These are phyloP conservation scores for Sphenostylis stenocarpa DNA, from an alignment of 306 rosid species.

Conservation along the genomic window DNA sequence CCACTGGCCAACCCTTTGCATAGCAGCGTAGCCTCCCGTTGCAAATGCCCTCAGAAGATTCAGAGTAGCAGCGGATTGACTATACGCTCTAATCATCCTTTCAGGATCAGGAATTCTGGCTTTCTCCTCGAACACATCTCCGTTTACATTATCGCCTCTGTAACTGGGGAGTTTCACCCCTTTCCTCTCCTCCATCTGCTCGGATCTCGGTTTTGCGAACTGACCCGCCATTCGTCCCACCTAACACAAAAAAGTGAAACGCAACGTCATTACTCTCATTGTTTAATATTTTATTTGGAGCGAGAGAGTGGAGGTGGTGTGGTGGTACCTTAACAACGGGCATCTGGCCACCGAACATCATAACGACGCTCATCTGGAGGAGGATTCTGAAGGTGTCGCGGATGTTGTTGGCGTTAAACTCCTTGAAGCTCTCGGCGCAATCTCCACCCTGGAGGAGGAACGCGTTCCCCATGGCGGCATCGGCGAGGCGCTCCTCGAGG, in stretches of 20 bases:
- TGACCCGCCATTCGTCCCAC: conserved; percentile 95
- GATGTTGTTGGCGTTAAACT: conserved; percentile 72
- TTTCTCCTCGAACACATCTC: conserved; percentile 66
- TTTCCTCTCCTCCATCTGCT: conserved; percentile 65
- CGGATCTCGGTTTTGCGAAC: conserved; percentile 86
- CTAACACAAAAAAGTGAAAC: conserved; percentile 14
- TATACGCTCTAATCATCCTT: conserved; percentile 74
- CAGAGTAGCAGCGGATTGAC: conserved; percentile 77
- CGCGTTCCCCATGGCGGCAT: conserved; percentile 79
- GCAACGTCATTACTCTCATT: neutral
- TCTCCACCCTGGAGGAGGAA: conserved; percentile 87
- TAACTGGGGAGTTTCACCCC: conserved; percentile 84
- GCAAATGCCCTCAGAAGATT: conserved; percentile 86
- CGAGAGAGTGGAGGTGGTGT: too few species aligned
- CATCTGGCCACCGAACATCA: conserved; percentile 84
- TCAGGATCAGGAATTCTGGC: conserved; percentile 74
- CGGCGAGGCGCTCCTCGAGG: conserved; percentile 63
- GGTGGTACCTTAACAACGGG: conserved; percentile 63
- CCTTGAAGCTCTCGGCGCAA: conserved; percentile 91
- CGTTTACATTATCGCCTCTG: conserved; percentile 83
- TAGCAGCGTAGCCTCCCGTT: conserved; percentile 82
- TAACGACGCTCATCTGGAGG: conserved; percentile 80
- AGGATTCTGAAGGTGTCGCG: conserved; percentile 79
- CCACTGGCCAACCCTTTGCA: conserved; percentile 85
- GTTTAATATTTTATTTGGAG: too few species aligned